Base-by-base conservation (phyloP, 352 stramenopile genomes). In the Phytophthora pseudosyringae region DNA sequence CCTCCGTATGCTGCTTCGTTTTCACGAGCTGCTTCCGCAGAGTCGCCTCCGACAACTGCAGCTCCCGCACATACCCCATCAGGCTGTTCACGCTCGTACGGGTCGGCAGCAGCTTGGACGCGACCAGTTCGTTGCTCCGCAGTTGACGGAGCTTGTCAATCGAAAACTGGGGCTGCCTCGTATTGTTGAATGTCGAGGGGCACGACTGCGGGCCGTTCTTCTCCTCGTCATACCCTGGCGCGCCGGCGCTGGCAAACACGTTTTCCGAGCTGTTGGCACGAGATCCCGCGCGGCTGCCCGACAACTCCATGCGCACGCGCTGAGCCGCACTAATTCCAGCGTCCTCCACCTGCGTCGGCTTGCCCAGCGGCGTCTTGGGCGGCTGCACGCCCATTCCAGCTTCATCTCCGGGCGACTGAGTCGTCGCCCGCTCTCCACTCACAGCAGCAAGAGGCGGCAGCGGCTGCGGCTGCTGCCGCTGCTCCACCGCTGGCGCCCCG, bases 11-110 rank as follows among this genome's bases (percentile, higher is more conserved):
- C 58, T 87, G 75, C 16, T 78, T 80, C 5, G 66, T 79, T 31
- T 76, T 78, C 10, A 85, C 76, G 7, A 94, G 56, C 21, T 94
- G 81, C 15, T 78, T 71, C 9, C 83, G 83, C 39, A 91, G 38
- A 48, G 59, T 83, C 15, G 81, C 75, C 53, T 91, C 83, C 3
- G 86, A 94, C 16, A 76, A 52, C 36, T 94, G 76, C 33, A 94
- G 59, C 51, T 94, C 86, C 0, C 76, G 80, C 41, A 94, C 83
- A 52, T 93, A 93, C 11, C 78, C 83, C 64, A 94, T 89, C 10
- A 94, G 52, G 39, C 73, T 88, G 46, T 90, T 83, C 41, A 94
- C 66, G 13, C 74, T 83, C 21, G 73, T 77, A 18, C 74, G 78
- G 10, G 76, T 83, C 2, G 83, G 80, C 44, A 93, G 58, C 31